Evolutionary conservation across 345 rosid species (phyloP).

Genomic region (Pugionium cornutum): DNA sequence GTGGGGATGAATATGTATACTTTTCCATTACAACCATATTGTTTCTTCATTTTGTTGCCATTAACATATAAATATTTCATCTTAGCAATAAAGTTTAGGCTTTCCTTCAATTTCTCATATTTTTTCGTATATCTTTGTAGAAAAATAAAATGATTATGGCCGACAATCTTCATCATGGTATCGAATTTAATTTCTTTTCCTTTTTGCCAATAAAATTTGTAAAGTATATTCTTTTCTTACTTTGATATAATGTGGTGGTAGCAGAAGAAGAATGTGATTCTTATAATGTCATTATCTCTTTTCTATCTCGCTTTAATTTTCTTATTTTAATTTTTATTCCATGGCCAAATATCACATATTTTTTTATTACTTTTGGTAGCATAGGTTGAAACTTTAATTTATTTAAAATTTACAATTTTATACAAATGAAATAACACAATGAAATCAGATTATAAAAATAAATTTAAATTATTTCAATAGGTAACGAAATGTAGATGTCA

Average conservation of each 20-base stretch:
- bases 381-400: constrained; percentile 16
- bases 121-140: constrained; percentile 6
- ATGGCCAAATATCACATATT: constrained; percentile 10
- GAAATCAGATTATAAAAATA: too few relatives aligned
- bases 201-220: constrained; percentile 19
- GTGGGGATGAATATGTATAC: constrained; percentile 33
- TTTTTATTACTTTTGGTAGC: constrained; percentile 11
- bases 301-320: constrained; percentile 13
- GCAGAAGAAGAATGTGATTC: constrained; percentile 31
- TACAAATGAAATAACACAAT: too few relatives aligned
- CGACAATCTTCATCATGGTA: constrained; percentile 38
- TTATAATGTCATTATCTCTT: constrained; percentile 24
- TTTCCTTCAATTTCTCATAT: constrained; percentile 17
- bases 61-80: constrained; percentile 26
- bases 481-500: too few relatives aligned
- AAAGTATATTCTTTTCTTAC: constrained; percentile 39
- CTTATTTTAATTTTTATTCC: constrained; percentile 21
- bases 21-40: constrained; percentile 34
- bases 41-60: constrained; percentile 36
- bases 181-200: constrained; percentile 15
- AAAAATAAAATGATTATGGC: constrained; percentile 26
- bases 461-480: too few relatives aligned
- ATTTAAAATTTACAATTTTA: too few relatives aligned
- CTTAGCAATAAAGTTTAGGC: constrained; percentile 22
- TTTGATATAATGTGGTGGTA: constrained; percentile 32